phyloP scores from a whole-genome alignment of 148 eudicot species.

The Fagopyrum esculentum region DNA sequence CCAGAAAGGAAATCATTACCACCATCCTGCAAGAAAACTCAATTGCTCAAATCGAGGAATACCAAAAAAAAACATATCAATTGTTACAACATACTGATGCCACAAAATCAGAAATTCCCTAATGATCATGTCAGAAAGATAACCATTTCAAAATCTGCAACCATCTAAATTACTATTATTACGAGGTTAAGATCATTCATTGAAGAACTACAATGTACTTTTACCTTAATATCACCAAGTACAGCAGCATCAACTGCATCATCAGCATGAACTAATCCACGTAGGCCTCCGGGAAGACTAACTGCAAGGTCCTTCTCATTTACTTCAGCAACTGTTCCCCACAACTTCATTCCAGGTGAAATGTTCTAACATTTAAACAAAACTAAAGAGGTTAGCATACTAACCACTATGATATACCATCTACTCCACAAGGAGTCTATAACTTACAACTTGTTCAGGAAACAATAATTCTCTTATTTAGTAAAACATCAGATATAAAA shows the following conservation, averaged over 20 bases:
- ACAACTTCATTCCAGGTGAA: slow-evolving; percentile 87
- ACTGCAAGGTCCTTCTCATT: slow-evolving; percentile 86
- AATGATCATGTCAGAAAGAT: background rate
- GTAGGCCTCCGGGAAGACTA: slow-evolving; percentile 91
- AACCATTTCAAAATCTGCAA: background rate
- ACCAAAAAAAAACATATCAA: slow-evolving; percentile 3
- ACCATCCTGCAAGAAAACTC: slow-evolving; percentile 28
- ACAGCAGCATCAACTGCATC: slow-evolving; percentile 63
- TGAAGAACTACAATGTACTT: slow-evolving; percentile 11
- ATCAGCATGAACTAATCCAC: slow-evolving; percentile 80
- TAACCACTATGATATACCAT: background rate
- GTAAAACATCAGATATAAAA: background rate
- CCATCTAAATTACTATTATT: background rate
- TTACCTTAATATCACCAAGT: slow-evolving; percentile 34
- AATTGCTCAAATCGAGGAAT: background rate
- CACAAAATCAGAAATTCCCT: background rate
- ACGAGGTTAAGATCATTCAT: background rate
- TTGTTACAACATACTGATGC: background rate
- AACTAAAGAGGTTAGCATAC: background rate
- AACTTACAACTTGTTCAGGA: background rate
- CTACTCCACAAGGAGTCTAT: background rate
- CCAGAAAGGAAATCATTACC: slow-evolving; percentile 51
- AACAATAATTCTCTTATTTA: background rate
- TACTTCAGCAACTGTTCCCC: slow-evolving; percentile 87
- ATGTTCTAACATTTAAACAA: slow-evolving; percentile 48